Base-by-base conservation (phyloP, 192 early-diverging fungal species). In the Linnemannia zychae region DNA sequence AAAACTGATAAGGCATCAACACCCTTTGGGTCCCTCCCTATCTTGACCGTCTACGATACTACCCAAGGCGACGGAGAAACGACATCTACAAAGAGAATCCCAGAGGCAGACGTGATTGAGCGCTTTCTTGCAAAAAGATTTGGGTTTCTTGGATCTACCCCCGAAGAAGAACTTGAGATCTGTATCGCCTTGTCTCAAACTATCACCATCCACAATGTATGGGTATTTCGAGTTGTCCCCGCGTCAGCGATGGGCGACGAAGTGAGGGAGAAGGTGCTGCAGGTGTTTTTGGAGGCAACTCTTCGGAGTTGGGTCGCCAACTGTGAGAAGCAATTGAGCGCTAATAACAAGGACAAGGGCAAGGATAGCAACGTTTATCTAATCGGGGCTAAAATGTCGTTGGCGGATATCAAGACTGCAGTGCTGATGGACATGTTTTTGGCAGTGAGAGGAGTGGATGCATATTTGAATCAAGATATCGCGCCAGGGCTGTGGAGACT, bases 1-100 rank as follows among this genome's bases (percentile, higher is more conserved):
- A 83, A 80, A 6, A 71, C 71, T 2, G 87, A 85, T 12, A 90
- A 91, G 57, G 28, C 36, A 15, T 63, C 66, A 33, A 87, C 88
- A n/a, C 90, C 89, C 6, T 75, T 88, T 22, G 90, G 90, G 7
- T 86, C 84, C 50, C 76, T 92, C 1, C 91, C 91, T 2, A 87
- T 90, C 12, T 37, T 80, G 7, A 80, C 72, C 34, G 80, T 92
- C 3, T 69, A 82, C 2, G 90, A 91, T 52, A 79, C 67, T 52
- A 79, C 67, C 6, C 46, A 48, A 34, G 52, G 77, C 4, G 57
- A 82, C 22, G 69, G 60, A 18, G 75, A 75, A 33, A 86, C 79
- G 16, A 44, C 17, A 15, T 13, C 65, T 4, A 49, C 67, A 11
- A 46, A 63, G 24, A 53, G 53, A 12, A 67, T 84, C 22, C 73